Evolutionary conservation across 345 rosid species (phyloP).

Genomic region (Barbarea vulgaris): DNA sequence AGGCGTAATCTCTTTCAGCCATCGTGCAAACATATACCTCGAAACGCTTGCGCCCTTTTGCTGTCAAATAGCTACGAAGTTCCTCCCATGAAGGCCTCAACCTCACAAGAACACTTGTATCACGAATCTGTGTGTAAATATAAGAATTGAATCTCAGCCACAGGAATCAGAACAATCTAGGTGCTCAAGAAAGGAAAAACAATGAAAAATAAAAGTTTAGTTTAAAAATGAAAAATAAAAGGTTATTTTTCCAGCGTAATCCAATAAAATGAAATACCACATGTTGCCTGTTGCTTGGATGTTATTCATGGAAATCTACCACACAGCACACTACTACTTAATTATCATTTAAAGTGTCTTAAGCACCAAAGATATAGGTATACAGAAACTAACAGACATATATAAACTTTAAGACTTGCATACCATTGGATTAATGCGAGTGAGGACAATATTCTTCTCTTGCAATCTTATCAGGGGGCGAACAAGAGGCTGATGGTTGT

Average conservation of each 20-base stretch:
- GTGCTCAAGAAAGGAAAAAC: constrained; percentile 12
- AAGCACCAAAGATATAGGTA: constrained; percentile 9
- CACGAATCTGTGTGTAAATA: constrained; percentile 65
- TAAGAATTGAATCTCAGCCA: constrained; percentile 1
- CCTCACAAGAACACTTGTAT: constrained; percentile 99
- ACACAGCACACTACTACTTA: background rate
- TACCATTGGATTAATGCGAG: constrained; percentile 97
- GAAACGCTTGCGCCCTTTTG: constrained; percentile 96
- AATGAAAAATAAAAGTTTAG: background rate
- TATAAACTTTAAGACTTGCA: constrained; percentile 24
- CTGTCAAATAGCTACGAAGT: constrained; percentile 85
- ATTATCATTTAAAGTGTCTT: background rate
- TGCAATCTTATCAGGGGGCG: constrained; percentile 89
- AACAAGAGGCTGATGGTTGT: constrained; percentile 67
- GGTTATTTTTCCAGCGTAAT: background rate
- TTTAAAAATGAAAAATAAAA: background rate
- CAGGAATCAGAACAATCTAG: background rate
- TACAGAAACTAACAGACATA: constrained; percentile 16
- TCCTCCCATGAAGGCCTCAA: constrained; percentile 99
- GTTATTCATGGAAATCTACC: constrained; percentile 1
- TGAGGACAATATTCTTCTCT: constrained; percentile 87
- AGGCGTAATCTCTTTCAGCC: constrained; percentile 99
- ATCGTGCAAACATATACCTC: constrained; percentile 99
- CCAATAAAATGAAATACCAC: background rate
- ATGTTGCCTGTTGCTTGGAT: background rate